Conservation (phyloP, 2,329 filamentous ascomycete species). For the Talaromyces sp. region DNA sequence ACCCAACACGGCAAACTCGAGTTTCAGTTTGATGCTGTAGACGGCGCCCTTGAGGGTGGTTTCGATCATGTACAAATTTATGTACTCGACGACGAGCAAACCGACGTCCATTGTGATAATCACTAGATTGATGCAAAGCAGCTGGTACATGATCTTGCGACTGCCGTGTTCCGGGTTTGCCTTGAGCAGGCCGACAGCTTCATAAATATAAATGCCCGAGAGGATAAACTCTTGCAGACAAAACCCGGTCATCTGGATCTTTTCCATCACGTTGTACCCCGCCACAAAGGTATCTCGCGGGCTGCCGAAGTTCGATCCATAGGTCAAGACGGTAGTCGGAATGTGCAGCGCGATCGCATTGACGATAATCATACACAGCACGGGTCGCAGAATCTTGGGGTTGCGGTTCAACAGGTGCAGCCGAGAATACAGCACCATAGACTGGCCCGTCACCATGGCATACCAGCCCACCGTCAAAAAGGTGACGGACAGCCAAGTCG, state of each 20-base stretch:
- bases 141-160: constrained; percentile 45
- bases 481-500: constrained; percentile 36
- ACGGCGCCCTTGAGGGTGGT: constrained; percentile 44
- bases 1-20: constrained; percentile 47
- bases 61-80: constrained; percentile 43
- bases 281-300: constrained; percentile 21
- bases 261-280: constrained; percentile 48
- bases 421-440: constrained; percentile 48
- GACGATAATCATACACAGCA: constrained; percentile 45
- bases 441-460: constrained; percentile 46
- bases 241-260: constrained; percentile 54
- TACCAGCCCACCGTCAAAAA: constrained; percentile 45
- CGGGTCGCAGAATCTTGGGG: constrained; percentile 33
- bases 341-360: constrained; percentile 42
- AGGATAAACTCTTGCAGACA: constrained; percentile 54
- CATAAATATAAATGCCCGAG: constrained; percentile 51
- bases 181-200: constrained; percentile 49
- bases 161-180: constrained; percentile 40
- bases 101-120: constrained; percentile 45
- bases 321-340: constrained; percentile 44
- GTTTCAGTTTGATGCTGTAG: constrained; percentile 48
- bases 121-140: constrained; percentile 46
- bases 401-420: constrained; percentile 44
- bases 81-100: constrained; percentile 41
- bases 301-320: constrained; percentile 35